Evolutionary conservation across 192 early-diverging fungal genomes (phyloP), one percentile per base, ranked within the genome.

Genomic region (Paraglomus brasilianum): DNA sequence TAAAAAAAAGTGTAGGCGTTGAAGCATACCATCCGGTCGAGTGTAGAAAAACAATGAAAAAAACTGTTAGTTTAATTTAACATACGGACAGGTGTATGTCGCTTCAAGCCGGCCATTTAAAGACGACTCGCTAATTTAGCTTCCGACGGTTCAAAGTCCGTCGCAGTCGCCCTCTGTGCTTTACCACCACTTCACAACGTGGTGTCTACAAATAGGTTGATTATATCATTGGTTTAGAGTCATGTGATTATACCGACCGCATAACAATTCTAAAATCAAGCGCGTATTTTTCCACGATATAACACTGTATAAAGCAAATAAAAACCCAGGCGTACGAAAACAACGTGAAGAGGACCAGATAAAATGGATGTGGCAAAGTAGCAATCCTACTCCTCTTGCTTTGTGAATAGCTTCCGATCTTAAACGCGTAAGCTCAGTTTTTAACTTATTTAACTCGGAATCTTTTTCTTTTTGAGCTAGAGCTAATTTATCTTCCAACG

Each of bases 161-260:
- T 48, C 47, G 47, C 47, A 51, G 49, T 51, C 49, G 11, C 49
- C 11, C 5, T 51, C 49, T 51, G 49, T 51, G 49, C 49, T 51
- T 51, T 51, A 51, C 49, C 49, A 51, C 49, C 49, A 51, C 49
- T 51, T 51, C 49, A 51, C 49, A 51, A 51, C 11, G 5, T 51
- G 49, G 49, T 51, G 49, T 11, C 3, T n/a, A n/a, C n/a, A n/a
- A n/a, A n/a, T n/a, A n/a, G n/a, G n/a, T n/a, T n/a, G n/a, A n/a
- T n/a, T n/a, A n/a, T n/a, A n/a, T n/a, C n/a, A n/a, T n/a, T n/a
- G n/a, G n/a, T n/a, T n/a, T n/a, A n/a, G n/a, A n/a, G n/a, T n/a
- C n/a, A n/a, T n/a, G n/a, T n/a, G n/a, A n/a, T n/a, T n/a, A n/a
- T n/a, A n/a, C n/a, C n/a, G n/a, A n/a, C n/a, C n/a, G n/a, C n/a